Conservation (phyloP, 768 basidiomycete species). For the Auriscalpium microsporum region DNA sequence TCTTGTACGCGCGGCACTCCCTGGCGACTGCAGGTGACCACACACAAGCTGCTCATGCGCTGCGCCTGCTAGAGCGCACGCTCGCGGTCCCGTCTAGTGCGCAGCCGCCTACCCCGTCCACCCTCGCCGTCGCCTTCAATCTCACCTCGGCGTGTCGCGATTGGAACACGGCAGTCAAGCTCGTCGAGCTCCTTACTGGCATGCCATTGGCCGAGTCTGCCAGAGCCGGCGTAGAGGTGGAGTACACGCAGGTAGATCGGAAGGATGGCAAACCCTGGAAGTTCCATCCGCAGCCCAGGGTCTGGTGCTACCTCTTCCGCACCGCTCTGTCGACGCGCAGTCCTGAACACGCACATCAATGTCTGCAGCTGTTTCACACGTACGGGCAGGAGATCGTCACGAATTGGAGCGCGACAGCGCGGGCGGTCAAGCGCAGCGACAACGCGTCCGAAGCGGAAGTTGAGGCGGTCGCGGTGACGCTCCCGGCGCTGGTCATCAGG, state of each 20-base stretch:
- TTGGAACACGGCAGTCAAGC: constrained; percentile 48
- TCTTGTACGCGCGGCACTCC: constrained; percentile 37
- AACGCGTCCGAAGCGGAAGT: too few species aligned
- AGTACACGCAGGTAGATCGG: too few species aligned
- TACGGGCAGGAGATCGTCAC: background rate
- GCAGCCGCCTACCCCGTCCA: too few species aligned
- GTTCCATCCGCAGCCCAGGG: background rate
- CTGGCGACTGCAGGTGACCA: background rate
- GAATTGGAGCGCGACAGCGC: background rate
- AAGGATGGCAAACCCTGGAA: background rate
- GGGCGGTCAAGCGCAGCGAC: too few species aligned
- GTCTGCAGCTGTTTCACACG: constrained; percentile 6
- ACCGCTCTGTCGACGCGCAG: constrained; percentile 1
- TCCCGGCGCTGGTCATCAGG: too few species aligned
- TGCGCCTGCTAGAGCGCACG: too few species aligned
- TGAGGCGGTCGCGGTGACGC: too few species aligned
- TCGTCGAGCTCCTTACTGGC: constrained; percentile 71
- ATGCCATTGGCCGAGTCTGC: too few species aligned
- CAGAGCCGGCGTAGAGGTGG: too few species aligned
- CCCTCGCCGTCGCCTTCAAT: background rate
- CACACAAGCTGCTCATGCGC: too few species aligned
- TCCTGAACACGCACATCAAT: background rate
- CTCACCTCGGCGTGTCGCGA: constrained; percentile 53
- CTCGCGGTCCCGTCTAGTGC: too few species aligned
- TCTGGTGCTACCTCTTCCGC: constrained; percentile 5